Evolutionary conservation across 2,329 filamentous ascomycete genomes (phyloP).

Genomic region (Sporothrix globosa): DNA sequence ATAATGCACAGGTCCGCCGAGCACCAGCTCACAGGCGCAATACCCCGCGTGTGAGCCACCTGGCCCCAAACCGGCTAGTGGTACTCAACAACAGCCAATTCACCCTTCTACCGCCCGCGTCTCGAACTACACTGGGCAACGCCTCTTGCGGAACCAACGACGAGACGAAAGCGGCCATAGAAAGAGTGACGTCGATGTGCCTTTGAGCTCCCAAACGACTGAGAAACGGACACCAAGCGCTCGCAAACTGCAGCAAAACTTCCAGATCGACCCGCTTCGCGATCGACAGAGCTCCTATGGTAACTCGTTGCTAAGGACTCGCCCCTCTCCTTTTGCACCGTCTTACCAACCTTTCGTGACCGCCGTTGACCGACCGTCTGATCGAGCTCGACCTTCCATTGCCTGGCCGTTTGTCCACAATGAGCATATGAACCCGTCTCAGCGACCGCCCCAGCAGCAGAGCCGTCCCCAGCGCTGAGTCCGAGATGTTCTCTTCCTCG

Average conservation of each 20-base stretch:
- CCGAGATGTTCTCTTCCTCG: slow-evolving; percentile 65
- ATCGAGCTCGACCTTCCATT: neutral
- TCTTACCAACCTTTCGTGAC: neutral
- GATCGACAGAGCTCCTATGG: neutral
- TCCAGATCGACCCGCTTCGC: neutral
- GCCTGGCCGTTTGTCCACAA: neutral
- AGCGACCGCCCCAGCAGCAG: neutral
- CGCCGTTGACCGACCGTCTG: neutral
- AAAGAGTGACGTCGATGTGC: neutral
- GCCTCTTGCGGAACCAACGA: neutral
- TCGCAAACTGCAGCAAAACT: slow-evolving; percentile 28
- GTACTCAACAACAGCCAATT: slow-evolving; percentile 24
- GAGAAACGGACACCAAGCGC: neutral
- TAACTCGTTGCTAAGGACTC: slow-evolving; percentile 14
- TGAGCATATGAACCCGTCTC: slow-evolving; percentile 23
- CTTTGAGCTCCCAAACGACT: neutral
- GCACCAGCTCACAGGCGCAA: neutral
- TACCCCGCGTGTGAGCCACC: slow-evolving; percentile 18
- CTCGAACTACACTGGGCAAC: slow-evolving; percentile 23
- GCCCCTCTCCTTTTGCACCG: neutral
- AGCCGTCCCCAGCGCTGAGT: slow-evolving; percentile 20
- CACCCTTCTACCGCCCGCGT: slow-evolving; percentile 8
- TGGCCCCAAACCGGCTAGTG: slow-evolving; percentile 20
- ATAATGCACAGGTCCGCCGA: neutral
- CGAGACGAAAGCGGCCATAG: neutral